Base-by-base conservation (phyloP, 768 basidiomycete species). In the Coprinopsis strossmayeri region DNA sequence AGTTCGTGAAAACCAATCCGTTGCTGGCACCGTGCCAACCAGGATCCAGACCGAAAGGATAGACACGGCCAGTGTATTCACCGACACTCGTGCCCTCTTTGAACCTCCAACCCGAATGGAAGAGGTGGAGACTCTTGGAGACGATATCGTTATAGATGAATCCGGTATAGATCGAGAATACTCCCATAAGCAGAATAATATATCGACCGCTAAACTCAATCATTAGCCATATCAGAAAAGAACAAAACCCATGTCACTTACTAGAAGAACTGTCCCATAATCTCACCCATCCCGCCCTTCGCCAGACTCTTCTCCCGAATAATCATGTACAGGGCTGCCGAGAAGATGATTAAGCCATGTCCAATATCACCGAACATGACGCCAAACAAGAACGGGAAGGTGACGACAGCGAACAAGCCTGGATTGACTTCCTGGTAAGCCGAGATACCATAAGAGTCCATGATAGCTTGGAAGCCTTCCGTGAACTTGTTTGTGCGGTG, bases 361-460 rank as follows among this genome's bases (percentile, higher is more conserved):
- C 96, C 96, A 60, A 98, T 89, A 67, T 99, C 96, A 59, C 96
- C 96, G 62, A 99, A 99, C 96, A 99, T 99, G 69, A 99, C 91
- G 3, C 92, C 95, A 59, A 98, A 99, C 56, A 99, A 68, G 81
- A 99, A 98, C 0, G 96, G 96, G 81, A 96, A 96, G 1, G 93
- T 96, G 57, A 87, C 71, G 56, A 90, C 72, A 0, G 91, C 91
- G 65, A 95, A 95, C 24, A 98, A 68, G 46, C 94, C 96, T 17
- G 96, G 95, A 63, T 98, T 98, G 63, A 93, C 83, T 66, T 99
- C 96, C 63, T 97, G 90, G 63, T 99, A 98, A 1, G 80, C 83
- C 12, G 92, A 89, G 45, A 91, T 82, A 59, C 95, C 96, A 61
- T 99, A 99, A 44, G 87, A 86, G 65, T 99, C 96, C 84, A 99